Conservation (phyloP, 163 green algal species). For the Scenedesmus sp. region DNA sequence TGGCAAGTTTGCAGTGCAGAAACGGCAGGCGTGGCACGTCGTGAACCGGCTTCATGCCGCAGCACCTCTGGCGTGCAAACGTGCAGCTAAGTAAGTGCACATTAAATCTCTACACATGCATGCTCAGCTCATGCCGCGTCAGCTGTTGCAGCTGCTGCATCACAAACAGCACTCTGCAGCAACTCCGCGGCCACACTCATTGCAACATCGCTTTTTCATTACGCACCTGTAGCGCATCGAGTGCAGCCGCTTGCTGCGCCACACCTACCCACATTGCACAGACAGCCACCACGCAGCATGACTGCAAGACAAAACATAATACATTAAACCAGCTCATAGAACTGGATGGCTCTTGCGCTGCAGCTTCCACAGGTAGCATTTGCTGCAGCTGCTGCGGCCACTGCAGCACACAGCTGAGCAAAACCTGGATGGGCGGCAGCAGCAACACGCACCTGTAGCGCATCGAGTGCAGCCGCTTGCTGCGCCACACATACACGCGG, state of each 20-base stretch:
- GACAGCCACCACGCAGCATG: too few relatives aligned
- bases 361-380: too few relatives aligned
- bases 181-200: neutral
- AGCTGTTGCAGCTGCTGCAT: neutral
- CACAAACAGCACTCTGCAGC: neutral
- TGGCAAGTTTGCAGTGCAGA: too few relatives aligned
- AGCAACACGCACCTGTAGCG: conserved; percentile 25
- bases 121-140: neutral
- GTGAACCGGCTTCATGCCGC: too few relatives aligned
- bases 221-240: neutral
- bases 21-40: too few relatives aligned
- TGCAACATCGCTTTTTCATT: neutral
- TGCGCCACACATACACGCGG: conserved; percentile 38
- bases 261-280: neutral
- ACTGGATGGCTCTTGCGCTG: too few relatives aligned
- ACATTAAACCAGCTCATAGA: too few relatives aligned
- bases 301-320: too few relatives aligned
- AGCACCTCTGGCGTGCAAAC: too few relatives aligned
- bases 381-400: neutral
- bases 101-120: too few relatives aligned
- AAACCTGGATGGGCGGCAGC: too few relatives aligned
- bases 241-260: neutral
- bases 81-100: neutral
- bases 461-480: conserved; percentile 46
- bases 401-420: neutral